These are phyloP conservation scores for Calocera viscosa DNA, from an alignment of 768 basidiomycete genomes.

Conservation along the genomic window DNA sequence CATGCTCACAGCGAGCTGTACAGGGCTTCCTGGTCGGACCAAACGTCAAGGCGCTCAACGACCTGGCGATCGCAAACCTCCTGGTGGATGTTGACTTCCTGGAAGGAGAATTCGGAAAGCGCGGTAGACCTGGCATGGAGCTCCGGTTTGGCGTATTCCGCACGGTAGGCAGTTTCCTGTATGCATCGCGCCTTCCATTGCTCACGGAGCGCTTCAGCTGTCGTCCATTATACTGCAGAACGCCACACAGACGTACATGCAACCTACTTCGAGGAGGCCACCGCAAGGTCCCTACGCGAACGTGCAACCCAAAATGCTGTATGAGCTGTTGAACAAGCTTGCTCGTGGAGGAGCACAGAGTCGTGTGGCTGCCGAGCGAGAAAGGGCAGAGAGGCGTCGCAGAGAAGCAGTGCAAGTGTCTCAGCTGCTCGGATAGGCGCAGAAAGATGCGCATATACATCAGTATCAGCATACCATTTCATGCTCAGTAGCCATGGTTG, in stretches of 20 bases:
- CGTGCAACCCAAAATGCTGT: slow-evolving; percentile 60
- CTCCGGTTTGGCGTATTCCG: background rate
- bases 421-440: background rate
- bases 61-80: slow-evolving; percentile 77
- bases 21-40: slow-evolving; percentile 70
- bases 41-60: slow-evolving; percentile 68
- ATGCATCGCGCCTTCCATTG: background rate
- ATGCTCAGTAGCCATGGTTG: too few species aligned
- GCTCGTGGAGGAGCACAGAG: slow-evolving; percentile 52
- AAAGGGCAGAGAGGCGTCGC: slow-evolving; percentile 56
- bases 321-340: slow-evolving; percentile 66
- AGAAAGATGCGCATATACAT: background rate
- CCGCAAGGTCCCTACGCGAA: slow-evolving; percentile 53
- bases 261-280: slow-evolving; percentile 36
- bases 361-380: slow-evolving; percentile 46
- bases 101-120: slow-evolving; percentile 57
- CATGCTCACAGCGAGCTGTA: background rate
- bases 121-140: background rate
- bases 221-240: slow-evolving; percentile 60
- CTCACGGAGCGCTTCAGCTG: slow-evolving; percentile 35
- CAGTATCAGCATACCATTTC: background rate
- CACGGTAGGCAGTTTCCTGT: background rate
- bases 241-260: slow-evolving; percentile 65
- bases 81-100: slow-evolving; percentile 78
- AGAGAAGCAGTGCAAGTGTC: slow-evolving; percentile 50